Conservation (phyloP, 2,329 filamentous ascomycete species). For the Aspergillus spinulosporus region DNA sequence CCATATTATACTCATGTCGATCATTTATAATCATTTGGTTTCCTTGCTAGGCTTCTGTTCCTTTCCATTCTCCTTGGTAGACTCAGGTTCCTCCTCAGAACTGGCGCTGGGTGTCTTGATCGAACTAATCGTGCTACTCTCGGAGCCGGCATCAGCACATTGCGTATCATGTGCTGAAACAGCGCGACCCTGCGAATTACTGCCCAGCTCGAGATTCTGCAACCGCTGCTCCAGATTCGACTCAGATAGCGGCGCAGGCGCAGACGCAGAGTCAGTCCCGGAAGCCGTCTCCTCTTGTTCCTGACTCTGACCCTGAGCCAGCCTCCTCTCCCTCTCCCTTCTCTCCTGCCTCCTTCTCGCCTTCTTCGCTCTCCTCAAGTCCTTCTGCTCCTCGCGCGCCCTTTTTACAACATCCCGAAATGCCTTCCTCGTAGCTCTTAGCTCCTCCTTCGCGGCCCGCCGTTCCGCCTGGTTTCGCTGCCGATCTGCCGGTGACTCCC, state of each 20-base stretch:
- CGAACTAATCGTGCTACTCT: slow-evolving; percentile 24
- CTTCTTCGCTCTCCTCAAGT: slow-evolving; percentile 28
- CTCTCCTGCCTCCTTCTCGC: slow-evolving; percentile 26
- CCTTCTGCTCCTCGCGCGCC: slow-evolving; percentile 39
- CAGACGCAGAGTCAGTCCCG: not conserved
- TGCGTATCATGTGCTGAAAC: slow-evolving; percentile 9
- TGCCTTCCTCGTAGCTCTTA: slow-evolving; percentile 38
- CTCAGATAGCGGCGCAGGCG: not conserved
- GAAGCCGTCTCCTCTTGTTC: not conserved
- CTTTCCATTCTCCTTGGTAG: not conserved
- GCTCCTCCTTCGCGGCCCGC: slow-evolving; percentile 39
- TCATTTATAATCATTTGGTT: not conserved
- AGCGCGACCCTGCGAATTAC: slow-evolving; percentile 14
- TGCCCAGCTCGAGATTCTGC: slow-evolving; percentile 25
- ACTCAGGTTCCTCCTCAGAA: slow-evolving; percentile 16
- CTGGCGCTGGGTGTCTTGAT: slow-evolving; percentile 22
- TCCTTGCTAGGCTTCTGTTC: slow-evolving; percentile 5
- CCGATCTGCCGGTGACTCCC: slow-evolving; percentile 39
- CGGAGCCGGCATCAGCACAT: slow-evolving; percentile 16
- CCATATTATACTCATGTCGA: not conserved
- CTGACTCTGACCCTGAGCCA: slow-evolving; percentile 4
- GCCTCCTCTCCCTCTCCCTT: slow-evolving; percentile 12
- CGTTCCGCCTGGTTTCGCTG: slow-evolving; percentile 32
- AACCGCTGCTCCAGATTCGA: slow-evolving; percentile 23
- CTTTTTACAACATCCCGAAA: slow-evolving; percentile 38